Base-by-base conservation (phyloP, 106 monocot genomes). In the Dendrobium chrysotoxum region DNA sequence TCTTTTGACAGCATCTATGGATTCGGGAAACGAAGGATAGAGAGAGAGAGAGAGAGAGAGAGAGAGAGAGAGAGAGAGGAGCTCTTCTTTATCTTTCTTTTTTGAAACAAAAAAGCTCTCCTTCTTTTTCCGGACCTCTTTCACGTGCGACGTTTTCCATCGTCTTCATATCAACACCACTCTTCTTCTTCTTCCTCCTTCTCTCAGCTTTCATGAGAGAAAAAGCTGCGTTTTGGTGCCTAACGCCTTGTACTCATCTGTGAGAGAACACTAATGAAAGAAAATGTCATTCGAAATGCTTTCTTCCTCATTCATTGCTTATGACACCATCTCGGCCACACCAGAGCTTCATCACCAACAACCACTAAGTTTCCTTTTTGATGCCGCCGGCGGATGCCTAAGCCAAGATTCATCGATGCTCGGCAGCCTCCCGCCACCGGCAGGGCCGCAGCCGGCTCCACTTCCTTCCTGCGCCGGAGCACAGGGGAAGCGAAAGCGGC, bases 401-500 rank as follows among this genome's bases (percentile, higher is more conserved):
- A 47, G 23, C n/a, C 74, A 23, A 0, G 45, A 50, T 0, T 31
- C 21, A 53, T 21, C 23, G 21, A 3, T 40, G 21, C 28, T 18
- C 0, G 21, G n/a, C 8, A 21, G 77, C 42, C 18, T 47, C 57
- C n/a, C n/a, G 20, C 18, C 47, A 21, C 31, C 77, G 15, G 5
- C 46, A 9, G 11, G 18, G 42, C 16, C 30, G 20, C 28, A 6
- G 4, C 72, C 13, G n/a, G 57, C 28, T 10, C 25, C 41, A 7
- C 26, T 7, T 13, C 31, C 54, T 17, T 77, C 67, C 28, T 53
- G 35, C 15, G 28, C 57, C 5, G 79, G 75, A 0, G 61, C 23
- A 42, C 76, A 73, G 44, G 81, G 35, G 71, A 85, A 87, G 71
- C 90, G 85, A 85, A 95, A 91, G 89, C 44, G 91, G 88, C 77